phyloP scores from a whole-genome alignment of 129 eudicot species.

The carrot (Daucus carota) region DH1_v3.0 NC_030382.2:36973501-36974000 shows the following conservation, averaged over 20 bases:
- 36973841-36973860: background rate
- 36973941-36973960: too few relatives aligned
- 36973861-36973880: too few relatives aligned
- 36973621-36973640: conserved; percentile 28
- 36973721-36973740: conserved; percentile 14
- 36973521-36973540: conserved; percentile 45
- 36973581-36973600: conserved; percentile 29
- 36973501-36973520: conserved; percentile 47
- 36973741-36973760: conserved; percentile 25
- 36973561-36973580: conserved; percentile 34
- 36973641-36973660: conserved; percentile 29
- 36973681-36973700: conserved; percentile 17
- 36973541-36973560: conserved; percentile 43
- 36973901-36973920: too few relatives aligned
- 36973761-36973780: conserved; percentile 49
- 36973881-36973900: background rate
- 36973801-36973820: conserved; percentile 52
- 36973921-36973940: too few relatives aligned
- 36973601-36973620: conserved; percentile 40
- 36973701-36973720: conserved; percentile 20
- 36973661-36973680: conserved; percentile 38
- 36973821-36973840: conserved; percentile 42
- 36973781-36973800: conserved; percentile 45
- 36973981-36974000: too few relatives aligned
- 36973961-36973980: too few relatives aligned